Evolutionary conservation across 345 rosid species (phyloP).

Genomic region (Gossypium mustelinum): DNA sequence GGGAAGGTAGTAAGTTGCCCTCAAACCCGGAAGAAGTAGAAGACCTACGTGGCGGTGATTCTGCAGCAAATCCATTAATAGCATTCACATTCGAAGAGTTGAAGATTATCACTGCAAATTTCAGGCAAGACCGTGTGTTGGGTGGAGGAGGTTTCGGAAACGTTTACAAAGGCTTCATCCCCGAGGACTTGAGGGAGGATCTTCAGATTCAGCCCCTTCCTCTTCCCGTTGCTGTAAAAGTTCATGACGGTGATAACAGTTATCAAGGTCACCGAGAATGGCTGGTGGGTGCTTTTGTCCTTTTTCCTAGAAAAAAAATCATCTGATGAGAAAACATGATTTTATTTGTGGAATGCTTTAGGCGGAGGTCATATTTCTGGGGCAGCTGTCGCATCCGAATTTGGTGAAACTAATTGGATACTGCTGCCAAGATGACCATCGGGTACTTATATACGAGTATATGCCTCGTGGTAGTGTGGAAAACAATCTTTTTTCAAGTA

Average conservation of each 20-base stretch:
- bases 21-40: slow-evolving; percentile 96
- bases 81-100: slow-evolving; percentile 81
- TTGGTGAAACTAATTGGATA: slow-evolving; percentile 89
- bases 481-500: slow-evolving; percentile 81
- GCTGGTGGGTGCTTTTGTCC: slow-evolving; percentile 58
- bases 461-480: slow-evolving; percentile 96
- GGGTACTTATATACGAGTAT: slow-evolving; percentile 84
- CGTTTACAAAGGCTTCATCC: slow-evolving; percentile 80
- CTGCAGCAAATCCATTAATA: slow-evolving; percentile 72
- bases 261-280: slow-evolving; percentile 95
- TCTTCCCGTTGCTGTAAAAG: slow-evolving; percentile 86
- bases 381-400: slow-evolving; percentile 95
- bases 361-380: slow-evolving; percentile 98
- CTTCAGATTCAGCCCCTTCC: slow-evolving; percentile 46
- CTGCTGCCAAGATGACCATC: slow-evolving; percentile 83
- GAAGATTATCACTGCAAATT: slow-evolving; percentile 64
- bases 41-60: slow-evolving; percentile 65
- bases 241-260: slow-evolving; percentile 92
- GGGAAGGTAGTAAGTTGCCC: slow-evolving; percentile 60
- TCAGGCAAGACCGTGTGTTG: slow-evolving; percentile 84
- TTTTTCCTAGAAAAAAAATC: neutral
- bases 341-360: slow-evolving; percentile 26
- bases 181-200: slow-evolving; percentile 57
- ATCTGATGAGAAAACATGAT: slow-evolving; percentile 1
- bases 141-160: slow-evolving; percentile 98